Conservation (phyloP, 2,329 filamentous ascomycete species). For the Talaromyces sp. region DNA sequence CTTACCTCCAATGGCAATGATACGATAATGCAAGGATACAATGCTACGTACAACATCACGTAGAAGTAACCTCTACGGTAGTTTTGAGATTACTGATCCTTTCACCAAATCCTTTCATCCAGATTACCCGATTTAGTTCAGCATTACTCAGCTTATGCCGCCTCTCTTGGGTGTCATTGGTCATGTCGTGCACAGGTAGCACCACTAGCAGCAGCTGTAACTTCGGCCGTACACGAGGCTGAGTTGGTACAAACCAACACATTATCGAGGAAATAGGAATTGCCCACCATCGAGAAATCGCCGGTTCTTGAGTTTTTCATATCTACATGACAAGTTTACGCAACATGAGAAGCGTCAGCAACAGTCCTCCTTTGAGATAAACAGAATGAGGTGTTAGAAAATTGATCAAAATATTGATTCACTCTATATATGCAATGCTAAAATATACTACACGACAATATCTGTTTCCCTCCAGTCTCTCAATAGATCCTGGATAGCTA, state of each 20-base stretch:
- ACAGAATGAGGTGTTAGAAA: neutral
- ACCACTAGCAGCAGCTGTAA: neutral
- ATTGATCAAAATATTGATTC: neutral
- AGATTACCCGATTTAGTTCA: no score
- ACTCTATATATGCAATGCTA: neutral
- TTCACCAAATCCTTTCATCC: neutral
- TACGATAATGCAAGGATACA: neutral
- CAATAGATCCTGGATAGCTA: constrained; percentile 54
- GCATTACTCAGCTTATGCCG: neutral
- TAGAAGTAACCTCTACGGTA: neutral
- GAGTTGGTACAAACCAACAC: neutral
- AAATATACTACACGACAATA: neutral
- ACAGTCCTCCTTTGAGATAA: neutral
- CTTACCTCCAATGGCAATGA: neutral
- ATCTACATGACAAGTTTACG: neutral
- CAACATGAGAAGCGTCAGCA: neutral
- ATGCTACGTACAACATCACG: neutral
- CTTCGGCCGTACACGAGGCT: neutral
- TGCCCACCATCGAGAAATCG: neutral
- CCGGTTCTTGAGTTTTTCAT: neutral
- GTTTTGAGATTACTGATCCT: neutral
- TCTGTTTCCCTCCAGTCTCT: constrained; percentile 73
- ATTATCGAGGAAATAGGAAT: neutral
- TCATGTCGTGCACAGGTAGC: neutral
- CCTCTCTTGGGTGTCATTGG: neutral